Base-by-base conservation (phyloP, 75 land plant genomes). In the Selaginella tamariscina region DNA sequence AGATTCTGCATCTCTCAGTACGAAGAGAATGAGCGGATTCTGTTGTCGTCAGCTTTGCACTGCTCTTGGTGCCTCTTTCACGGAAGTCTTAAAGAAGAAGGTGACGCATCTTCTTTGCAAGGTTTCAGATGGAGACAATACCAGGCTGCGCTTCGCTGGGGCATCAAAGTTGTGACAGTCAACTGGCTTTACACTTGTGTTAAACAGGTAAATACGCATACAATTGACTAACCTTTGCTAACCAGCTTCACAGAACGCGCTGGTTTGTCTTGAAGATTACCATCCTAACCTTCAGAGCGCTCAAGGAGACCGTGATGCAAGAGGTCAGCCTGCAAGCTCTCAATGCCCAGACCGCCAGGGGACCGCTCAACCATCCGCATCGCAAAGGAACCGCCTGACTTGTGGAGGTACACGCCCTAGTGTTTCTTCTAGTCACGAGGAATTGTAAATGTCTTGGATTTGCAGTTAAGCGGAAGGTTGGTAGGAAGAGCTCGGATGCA, bases 51-150 rank as follows among this genome's bases (percentile, higher is more conserved):
- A 91, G 64, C 65, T 95, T 57, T 90, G 91, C 71, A 78, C 68
- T 73, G 78, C 81, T 8, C 78, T 95, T 31, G 84, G 88, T 67
- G 82, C 82, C n/a, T 87, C 85, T 74, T 85, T 80, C 63, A 77
- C 76, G 31, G 91, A 85, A 29, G 66, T 26, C 20, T 57, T 91
- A 54, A 85, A 70, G 44, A 83, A 67, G 49, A 95, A 77, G 60
- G 92, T 85, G 24, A 90, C 97, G 24, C 97, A 95, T 84, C 64
- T 95, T 28, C 24, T 95, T 22, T 95, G 99, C 69, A 90, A 87
- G 66, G 82, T 78, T 66, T 56, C 73, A 8, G 74, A 70, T 71
- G 99, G 99, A 27, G 85, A 82, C 0, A 95, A 68, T 95, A 82
- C 72, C 85, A 85, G 54, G 83, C 83, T 73, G 86, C 96, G 31